Base-by-base conservation (phyloP, 495 filamentous ascomycete species). In the Coniosporium apollinis region DNA sequence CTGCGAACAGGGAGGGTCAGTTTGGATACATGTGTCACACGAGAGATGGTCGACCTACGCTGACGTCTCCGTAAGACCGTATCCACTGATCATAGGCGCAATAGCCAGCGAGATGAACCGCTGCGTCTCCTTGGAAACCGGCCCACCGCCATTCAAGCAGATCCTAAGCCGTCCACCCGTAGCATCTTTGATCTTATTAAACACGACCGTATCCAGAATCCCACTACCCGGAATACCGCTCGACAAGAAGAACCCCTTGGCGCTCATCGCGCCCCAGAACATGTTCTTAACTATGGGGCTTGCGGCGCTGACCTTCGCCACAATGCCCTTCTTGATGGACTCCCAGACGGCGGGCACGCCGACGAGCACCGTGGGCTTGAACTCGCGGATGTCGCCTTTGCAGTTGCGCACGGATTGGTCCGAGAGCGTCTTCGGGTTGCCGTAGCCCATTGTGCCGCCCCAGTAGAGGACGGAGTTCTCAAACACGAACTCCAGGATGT, bases 341-440 rank as follows among this genome's bases (percentile, higher is more conserved):
- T 97, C 89, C 81, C 86, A 97, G 8, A 97, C 89, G 21, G 87
- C 85, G 5, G 89, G 89, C 14, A 97, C 89, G 51, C 89, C 89
- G 31, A 94, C 83, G 29, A 97, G 66, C 43, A 97, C 72, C 14
- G 80, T 86, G 16, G 89, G 89, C 50, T 74, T 76, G 59, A 94
- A 84, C 51, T 97, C 89, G 41, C 76, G 73, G 48, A 97, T 96
- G 54, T 97, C 89, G 41, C 89, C 89, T 51, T 78, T 79, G 70
- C 83, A 96, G 58, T 94, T 91, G 41, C 81, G 76, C 48, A 96
- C 80, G 10, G 80, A 89, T 38, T 63, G 59, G 55, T 96, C 89
- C 3, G 89, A 92, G 33, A 97, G 64, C 1, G 89, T 97, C 50
- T 80, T 81, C 5, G 84, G 80, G 56, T 85, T 93, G 48, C 89